Conservation (phyloP, 2,329 filamentous ascomycete genomes). For the Thielaviopsis musarum region DNA sequence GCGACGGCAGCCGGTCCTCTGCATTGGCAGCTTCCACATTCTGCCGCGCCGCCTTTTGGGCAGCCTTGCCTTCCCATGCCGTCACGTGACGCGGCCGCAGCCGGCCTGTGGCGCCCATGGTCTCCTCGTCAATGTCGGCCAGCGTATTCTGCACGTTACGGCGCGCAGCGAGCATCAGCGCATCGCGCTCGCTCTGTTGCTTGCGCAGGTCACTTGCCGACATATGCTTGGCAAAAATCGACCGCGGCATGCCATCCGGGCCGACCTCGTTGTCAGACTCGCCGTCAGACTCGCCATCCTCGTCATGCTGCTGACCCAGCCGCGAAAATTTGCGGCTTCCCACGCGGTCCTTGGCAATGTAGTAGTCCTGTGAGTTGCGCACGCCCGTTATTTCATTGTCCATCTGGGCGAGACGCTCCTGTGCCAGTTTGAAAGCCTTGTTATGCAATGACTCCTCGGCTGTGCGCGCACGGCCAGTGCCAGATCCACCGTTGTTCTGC, state of each 20-base stretch:
- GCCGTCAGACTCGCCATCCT: conserved; percentile 18
- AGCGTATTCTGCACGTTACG: conserved; percentile 70
- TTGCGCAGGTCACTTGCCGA: conserved; percentile 57
- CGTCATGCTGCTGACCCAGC: conserved; percentile 15
- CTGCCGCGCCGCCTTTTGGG: conserved; percentile 21
- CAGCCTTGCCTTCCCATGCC: conserved; percentile 66
- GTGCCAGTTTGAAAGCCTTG: conserved; percentile 69
- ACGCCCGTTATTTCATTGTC: conserved; percentile 50
- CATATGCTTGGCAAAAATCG: conserved; percentile 51
- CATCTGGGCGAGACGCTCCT: conserved; percentile 67
- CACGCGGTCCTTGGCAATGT: conserved; percentile 34
- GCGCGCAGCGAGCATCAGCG: conserved; percentile 61
- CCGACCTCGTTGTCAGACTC: conserved; percentile 51
- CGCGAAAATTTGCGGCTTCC: conserved; percentile 26
- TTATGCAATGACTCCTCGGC: conserved; percentile 45
- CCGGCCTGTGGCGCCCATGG: conserved; percentile 40
- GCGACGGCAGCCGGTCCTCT: neutral
- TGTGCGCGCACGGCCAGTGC: neutral
- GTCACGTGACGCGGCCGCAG: conserved; percentile 49
- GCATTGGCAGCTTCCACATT: conserved; percentile 17
- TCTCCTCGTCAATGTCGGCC: conserved; percentile 59
- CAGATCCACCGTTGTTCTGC: conserved; percentile 40
- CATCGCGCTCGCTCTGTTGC: conserved; percentile 55
- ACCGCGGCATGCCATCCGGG: conserved; percentile 46
- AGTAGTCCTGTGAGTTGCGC: conserved; percentile 58